phyloP scores from a whole-genome alignment of 176 grass and related monocot species.

The Rhipidocladum racemiflorum region DNA sequence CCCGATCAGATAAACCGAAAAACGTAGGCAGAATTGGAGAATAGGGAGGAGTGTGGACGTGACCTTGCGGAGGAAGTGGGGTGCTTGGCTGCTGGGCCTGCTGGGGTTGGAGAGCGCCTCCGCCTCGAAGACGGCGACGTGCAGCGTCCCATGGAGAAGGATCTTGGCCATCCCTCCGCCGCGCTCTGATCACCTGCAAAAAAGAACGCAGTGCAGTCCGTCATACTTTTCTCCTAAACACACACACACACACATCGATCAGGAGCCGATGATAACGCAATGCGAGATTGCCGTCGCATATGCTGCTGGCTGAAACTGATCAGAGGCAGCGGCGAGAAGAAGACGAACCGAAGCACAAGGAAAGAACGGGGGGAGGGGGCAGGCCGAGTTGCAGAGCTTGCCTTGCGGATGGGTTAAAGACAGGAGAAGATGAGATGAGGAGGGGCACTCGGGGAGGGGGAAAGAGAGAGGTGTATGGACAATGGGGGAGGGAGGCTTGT shows the following conservation, averaged over 20 bases:
- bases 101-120: slow-evolving; percentile 25
- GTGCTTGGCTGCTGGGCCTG: slow-evolving; percentile 29
- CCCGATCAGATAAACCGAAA: too few relatives aligned
- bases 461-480: background rate
- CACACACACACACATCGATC: background rate
- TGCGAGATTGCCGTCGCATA: background rate
- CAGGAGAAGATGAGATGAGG: background rate
- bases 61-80: slow-evolving; percentile 54
- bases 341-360: background rate
- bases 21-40: background rate
- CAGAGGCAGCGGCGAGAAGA: background rate
- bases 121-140: slow-evolving; percentile 46
- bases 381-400: background rate
- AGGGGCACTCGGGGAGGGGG: background rate
- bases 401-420: background rate
- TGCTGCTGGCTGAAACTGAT: background rate
- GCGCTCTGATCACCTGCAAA: background rate
- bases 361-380: background rate
- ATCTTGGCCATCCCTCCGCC: slow-evolving; percentile 35
- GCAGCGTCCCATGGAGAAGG: slow-evolving; percentile 53
- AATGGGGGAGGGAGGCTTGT: background rate
- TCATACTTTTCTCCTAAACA: too few relatives aligned
- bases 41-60: background rate
- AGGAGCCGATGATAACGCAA: background rate
- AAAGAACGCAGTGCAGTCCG: background rate